Evolutionary conservation across 805 yeast species (phyloP), one percentile per base, ranked within the genome.

Genomic region (Zygoascus flipseniorum): DNA sequence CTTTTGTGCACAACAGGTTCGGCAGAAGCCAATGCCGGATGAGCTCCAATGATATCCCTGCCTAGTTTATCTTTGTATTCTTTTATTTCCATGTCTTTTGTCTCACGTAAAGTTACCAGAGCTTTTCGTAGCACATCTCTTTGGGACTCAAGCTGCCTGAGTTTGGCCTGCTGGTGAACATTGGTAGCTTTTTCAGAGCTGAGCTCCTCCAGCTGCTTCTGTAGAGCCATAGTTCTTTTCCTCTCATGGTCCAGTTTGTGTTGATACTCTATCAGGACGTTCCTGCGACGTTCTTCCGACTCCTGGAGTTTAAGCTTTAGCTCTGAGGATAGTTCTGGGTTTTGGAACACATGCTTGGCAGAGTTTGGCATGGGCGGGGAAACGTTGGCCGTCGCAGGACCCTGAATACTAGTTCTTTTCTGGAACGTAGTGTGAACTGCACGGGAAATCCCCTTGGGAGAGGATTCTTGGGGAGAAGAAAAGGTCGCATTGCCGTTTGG

Each of bases 211-310:
- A 42, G n/a, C 46, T 51, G 48, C 39, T 55, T 52, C 42, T 60
- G 58, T 42, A 61, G 54, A 39, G 57, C 58, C 37, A 54, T 13
- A 8, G 47, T 53, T 31, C 53, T 50, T 20, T 54, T 50, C 19
- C 63, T 55, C 51, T 60, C 62, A 2, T 32, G 42, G 48, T 61
- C 64, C 16, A 61, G 54, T 48, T 57, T 60, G 37, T 58, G 55
- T 46, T 58, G 58, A 51, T 60, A 58, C 18, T 61, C 61, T 18
- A 59, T 35, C 49, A 60, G 47, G 31, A 53, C 31, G n/a, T 41
- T 42, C 8, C 58, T 50, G 10, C 59, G 51, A 26, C 52, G 52
- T 9, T 60, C 62, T 20, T 61, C 62, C 9, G 60, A 50, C 37
- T 55, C 59, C 26, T 56, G 43, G 28, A 60, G 52, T 35, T 55